Conservation (phyloP, 2,329 filamentous ascomycete species). For the Alternaria ethzedia region DNA sequence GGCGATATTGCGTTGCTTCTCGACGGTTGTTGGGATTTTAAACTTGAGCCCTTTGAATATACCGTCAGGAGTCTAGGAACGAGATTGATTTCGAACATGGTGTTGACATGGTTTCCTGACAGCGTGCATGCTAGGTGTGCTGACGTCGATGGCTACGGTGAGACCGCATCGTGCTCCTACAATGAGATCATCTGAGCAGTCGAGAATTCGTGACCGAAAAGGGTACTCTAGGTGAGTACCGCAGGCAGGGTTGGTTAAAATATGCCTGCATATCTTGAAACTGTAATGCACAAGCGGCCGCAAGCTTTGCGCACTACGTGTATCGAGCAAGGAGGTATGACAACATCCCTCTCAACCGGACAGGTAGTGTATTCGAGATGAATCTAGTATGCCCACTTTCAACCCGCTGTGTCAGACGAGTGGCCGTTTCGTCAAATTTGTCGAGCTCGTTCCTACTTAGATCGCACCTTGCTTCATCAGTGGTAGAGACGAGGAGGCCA, state of each 20-base stretch:
- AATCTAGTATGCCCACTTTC: not conserved
- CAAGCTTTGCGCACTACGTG: not conserved
- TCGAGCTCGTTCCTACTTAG: not conserved
- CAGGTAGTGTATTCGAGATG: not conserved
- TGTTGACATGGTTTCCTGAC: not conserved
- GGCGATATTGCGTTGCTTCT: not conserved
- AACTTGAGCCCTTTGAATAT: not conserved
- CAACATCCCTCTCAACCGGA: not conserved
- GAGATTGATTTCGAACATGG: not conserved
- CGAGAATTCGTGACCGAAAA: not conserved
- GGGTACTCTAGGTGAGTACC: not conserved
- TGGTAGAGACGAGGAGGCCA: not conserved
- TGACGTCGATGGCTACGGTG: not conserved
- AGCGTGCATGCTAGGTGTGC: not conserved
- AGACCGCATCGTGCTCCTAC: not conserved
- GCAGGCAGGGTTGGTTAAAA: not conserved
- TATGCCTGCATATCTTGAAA: not conserved
- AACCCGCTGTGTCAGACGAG: not conserved
- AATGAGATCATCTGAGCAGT: not conserved
- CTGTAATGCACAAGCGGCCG: not conserved
- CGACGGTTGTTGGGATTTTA: not conserved
- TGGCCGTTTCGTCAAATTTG: not conserved
- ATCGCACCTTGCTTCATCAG: not conserved
- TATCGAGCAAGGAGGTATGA: not conserved
- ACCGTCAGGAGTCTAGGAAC: not conserved